Evolutionary conservation across 164 flowering plant genomes (phyloP), one percentile per base, ranked within the genome.

Genomic region (Chimonanthus praecox): DNA sequence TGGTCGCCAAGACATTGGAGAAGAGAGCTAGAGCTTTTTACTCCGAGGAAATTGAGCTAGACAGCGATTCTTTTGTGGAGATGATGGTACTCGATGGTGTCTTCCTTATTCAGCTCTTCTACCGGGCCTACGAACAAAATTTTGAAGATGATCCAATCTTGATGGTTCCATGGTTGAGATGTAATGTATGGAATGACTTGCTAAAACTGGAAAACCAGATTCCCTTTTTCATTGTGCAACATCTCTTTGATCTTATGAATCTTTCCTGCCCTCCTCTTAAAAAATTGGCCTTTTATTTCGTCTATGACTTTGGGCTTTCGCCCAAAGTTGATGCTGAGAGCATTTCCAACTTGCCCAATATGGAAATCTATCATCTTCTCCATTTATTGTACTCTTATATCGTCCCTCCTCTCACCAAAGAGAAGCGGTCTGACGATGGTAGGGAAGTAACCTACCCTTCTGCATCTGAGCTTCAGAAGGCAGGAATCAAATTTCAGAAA

Each of bases 401-500:
- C 33, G 60, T 49, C 46, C 7, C 50, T 45, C 47, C n/a, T 9
- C 5, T 7, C 58, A 49, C 3, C 43, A 5, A 49, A 18, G 43
- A 15, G 71, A 44, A 15, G 68, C 6, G 4, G 9, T 33, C 71
- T 43, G 49, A 6, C 5, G 11, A n/a, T 50, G 18, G 47, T 7
- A 5, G 9, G 4, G 49, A 49, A 45, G 16, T 7, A 48, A 11
- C 50, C 33, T 33, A 33, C 15, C 71, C 45, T 7, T 18, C 47
- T 33, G 61, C 58, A 9, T 48, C 60, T 9, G 10, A 50, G 8
- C 71, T 69, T 4, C 4, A 2, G 0, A 47, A 49, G 47, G 69
- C 63, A 11, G 75, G 69, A 3, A 49, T 73, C 60, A 49, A 49
- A 69, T 64, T 73, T 58, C 15, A 13, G 69, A 21, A 8, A 4